Evolutionary conservation across 2,329 filamentous ascomycete species (phyloP).

Genomic region (Fusarium sp.): DNA sequence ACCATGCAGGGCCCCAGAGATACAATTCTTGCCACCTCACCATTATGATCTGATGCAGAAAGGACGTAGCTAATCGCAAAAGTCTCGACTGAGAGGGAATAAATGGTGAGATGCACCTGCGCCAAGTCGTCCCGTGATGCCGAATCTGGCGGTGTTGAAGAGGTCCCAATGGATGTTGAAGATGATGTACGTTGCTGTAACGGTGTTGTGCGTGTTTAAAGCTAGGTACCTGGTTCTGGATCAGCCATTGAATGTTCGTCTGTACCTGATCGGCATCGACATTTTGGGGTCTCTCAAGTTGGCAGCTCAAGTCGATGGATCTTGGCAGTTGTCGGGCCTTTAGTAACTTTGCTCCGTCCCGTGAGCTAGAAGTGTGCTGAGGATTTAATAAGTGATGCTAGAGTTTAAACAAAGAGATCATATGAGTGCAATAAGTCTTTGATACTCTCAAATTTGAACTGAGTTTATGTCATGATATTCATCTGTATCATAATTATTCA

Average conservation of each 20-base stretch:
- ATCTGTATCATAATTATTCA: constrained; percentile 6
- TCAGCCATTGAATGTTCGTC: constrained; percentile 39
- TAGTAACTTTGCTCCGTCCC: constrained; percentile 21
- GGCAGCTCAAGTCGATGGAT: constrained; percentile 17
- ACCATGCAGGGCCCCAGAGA: constrained; percentile 38
- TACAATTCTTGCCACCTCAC: constrained; percentile 20
- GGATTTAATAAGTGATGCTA: background rate
- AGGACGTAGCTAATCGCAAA: background rate
- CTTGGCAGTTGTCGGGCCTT: constrained; percentile 40
- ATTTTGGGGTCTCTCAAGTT: constrained; percentile 23
- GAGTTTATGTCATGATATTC: background rate
- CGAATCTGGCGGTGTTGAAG: constrained; percentile 13
- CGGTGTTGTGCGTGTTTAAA: constrained; percentile 17
- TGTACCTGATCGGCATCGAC: constrained; percentile 45
- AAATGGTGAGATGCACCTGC: background rate
- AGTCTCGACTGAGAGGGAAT: background rate
- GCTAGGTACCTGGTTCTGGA: constrained; percentile 13
- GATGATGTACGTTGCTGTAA: constrained; percentile 3
- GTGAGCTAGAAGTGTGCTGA: constrained; percentile 31
- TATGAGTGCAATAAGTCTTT: background rate
- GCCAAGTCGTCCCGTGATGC: constrained; percentile 6
- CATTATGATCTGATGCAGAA: constrained; percentile 13
- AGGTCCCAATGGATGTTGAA: constrained; percentile 3
- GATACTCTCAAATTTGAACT: background rate
- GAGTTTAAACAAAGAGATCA: background rate